Base-by-base conservation (phyloP, 768 basidiomycete genomes). In the Chlorophyllum brunneum region DNA sequence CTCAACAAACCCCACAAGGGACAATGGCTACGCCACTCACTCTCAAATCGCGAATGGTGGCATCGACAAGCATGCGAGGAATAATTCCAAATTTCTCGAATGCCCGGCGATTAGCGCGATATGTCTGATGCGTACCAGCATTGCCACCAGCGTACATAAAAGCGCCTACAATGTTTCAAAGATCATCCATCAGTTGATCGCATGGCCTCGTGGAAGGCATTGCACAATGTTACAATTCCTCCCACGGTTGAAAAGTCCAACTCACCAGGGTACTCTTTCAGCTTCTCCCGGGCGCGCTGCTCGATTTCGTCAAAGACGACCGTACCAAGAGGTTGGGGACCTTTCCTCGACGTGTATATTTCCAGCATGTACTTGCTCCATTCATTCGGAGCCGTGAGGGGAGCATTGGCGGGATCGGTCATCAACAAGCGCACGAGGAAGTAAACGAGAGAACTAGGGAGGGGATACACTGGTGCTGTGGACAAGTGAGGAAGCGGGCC, bases 71-170 rank as follows among this genome's bases (percentile, higher is more conserved):
- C 88, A 91, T 89, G 5, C 85, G 79, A 2, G 90, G 90, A n/a
- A 93, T 71, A 63, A 95, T 86, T 30, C 78, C 79, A 74, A 78
- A 92, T 49, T 74, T 80, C 20, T 80, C 71, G 48, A 92, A 75
- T 2, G 81, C 84, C 34, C 69, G 74, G 29, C 73, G 73, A 60
- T 95, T 94, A 44, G 79, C 81, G 8, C 64, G 70, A 62, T 86
- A 79, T 1, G 92, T 94, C 24, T 76, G 71, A 50, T 75, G 73
- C 2, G 80, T 78, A 1, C 92, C 92, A 8, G 92, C 91, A 56
- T 81, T 88, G 36, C 88, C 88, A 51, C 78, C 79, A 2, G 85
- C 83, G 60, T 92, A 94, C 69, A 81, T 73, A 69, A 84, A 94
- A 7, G 87, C 67, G 51, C 82, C 88, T 74, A 37, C 13, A n/a